These are phyloP conservation scores for Biscogniauxia mediterranea DNA, from an alignment of 2,329 filamentous ascomycete species.

Conservation along the genomic window DNA sequence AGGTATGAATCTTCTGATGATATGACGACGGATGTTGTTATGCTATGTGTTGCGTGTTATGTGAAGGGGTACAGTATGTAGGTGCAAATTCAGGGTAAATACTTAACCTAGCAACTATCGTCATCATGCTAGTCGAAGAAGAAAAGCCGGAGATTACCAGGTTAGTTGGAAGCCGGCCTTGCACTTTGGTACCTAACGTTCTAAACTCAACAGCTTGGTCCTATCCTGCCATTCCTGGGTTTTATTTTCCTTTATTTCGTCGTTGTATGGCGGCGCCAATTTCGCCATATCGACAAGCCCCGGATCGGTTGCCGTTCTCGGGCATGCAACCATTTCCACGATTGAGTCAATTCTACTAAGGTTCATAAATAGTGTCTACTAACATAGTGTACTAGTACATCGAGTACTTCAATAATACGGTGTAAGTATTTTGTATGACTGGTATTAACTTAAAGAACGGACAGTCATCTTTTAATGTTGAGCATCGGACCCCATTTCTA, in stretches of 20 bases:
- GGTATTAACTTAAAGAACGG: too few relatives aligned
- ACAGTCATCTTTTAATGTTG: too few relatives aligned
- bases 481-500: too few relatives aligned
- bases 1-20: conserved; percentile 6
- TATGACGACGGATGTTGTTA: conserved; percentile 9
- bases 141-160: conserved; percentile 20
- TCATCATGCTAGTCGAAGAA: conserved; percentile 9
- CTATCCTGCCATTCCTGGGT: conserved; percentile 9
- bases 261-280: conserved; percentile 3
- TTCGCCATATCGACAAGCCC: conserved; percentile 11
- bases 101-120: too few relatives aligned
- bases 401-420: too few relatives aligned
- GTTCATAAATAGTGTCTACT: too few relatives aligned
- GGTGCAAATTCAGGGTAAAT: conserved; percentile 13
- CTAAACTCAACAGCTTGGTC: conserved; percentile 5
- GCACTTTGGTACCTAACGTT: conserved; percentile 16
- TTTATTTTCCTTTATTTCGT: not conserved
- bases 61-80: too few relatives aligned
- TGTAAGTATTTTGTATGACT: too few relatives aligned
- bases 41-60: conserved; percentile 9
- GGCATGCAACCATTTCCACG: conserved; percentile 10
- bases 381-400: too few relatives aligned
- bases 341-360: conserved; percentile 11
- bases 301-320: conserved; percentile 21
- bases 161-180: conserved; percentile 7